Percentiles rank a stretch among this genome's conserved stretches.
Conservation (phyloP, 2,329 filamentous ascomycete genomes). For the Fusarium sp. region DNA sequence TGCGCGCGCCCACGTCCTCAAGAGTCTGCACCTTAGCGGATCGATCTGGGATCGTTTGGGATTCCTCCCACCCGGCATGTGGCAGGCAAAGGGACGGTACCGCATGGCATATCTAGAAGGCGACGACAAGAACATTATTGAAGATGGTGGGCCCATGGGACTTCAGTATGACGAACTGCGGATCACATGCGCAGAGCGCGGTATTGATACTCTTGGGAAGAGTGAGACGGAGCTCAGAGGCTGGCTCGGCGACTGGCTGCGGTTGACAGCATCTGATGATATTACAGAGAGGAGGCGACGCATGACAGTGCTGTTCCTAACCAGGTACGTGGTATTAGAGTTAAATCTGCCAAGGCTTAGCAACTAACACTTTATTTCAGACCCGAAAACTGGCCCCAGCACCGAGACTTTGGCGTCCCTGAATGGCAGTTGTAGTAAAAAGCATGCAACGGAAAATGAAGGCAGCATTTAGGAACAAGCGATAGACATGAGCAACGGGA, state of each 20-base stretch:
- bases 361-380: conserved; percentile 41
- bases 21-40: conserved; percentile 59
- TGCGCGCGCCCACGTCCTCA: conserved; percentile 54
- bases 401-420: conserved; percentile 55
- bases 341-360: not conserved
- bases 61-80: conserved; percentile 60
- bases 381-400: conserved; percentile 55
- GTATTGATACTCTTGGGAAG: conserved; percentile 67
- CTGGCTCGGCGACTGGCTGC: conserved; percentile 61
- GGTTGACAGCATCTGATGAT: conserved; percentile 54
- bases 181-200: conserved; percentile 78
- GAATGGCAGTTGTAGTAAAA: conserved; percentile 53
- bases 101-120: conserved; percentile 72
- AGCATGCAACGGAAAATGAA: not conserved
- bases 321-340: conserved; percentile 49
- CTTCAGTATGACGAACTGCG: conserved; percentile 73
- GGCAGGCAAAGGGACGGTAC: conserved; percentile 64
- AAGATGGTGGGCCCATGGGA: conserved; percentile 67
- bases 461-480: not conserved
- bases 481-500: conserved; percentile 7
- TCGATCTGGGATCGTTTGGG: conserved; percentile 63
- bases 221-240: conserved; percentile 67
- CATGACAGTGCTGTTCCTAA: conserved; percentile 55
- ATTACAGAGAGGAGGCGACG: conserved; percentile 51
- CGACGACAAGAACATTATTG: conserved; percentile 77